phyloP scores from a whole-genome alignment of 1,284 basidiomycete genomes.

The Phenoliferia sp. region DNA sequence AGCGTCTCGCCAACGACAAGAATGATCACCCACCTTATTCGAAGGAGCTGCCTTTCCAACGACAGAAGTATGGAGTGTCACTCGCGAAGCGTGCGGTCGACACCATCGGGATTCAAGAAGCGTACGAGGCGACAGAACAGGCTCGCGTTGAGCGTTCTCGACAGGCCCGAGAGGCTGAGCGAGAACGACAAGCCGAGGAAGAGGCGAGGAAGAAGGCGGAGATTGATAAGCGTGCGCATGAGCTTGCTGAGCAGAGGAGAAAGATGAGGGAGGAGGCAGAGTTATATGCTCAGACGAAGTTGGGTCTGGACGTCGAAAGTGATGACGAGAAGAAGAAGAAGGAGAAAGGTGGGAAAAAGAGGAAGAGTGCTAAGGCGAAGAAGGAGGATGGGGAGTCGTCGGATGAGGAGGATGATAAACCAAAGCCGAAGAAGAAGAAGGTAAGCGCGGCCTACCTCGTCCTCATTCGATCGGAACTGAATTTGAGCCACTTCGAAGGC shows the following conservation, averaged over 20 bases:
- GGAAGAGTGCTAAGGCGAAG: conserved; percentile 49
- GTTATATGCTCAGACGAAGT: conserved; percentile 53
- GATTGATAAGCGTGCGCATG: conserved; percentile 58
- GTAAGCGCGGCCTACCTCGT: background rate
- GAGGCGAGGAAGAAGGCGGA: conserved; percentile 62
- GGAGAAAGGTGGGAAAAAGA: conserved; percentile 30
- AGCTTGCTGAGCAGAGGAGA: conserved; percentile 66
- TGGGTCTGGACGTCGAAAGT: conserved; percentile 60
- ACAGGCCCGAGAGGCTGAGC: conserved; percentile 58
- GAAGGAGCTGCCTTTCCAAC: conserved; percentile 77
- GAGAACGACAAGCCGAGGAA: conserved; percentile 48
- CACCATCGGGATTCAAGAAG: conserved; percentile 58
- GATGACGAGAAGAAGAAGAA: conserved; percentile 59
- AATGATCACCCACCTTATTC: conserved; percentile 71
- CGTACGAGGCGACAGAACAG: conserved; percentile 66
- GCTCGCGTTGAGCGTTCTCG: conserved; percentile 45
- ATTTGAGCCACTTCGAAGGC: background rate
- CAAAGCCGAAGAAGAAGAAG: conserved; percentile 49
- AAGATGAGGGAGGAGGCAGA: conserved; percentile 70
- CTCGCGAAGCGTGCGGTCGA: conserved; percentile 77
- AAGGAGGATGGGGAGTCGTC: conserved; percentile 46
- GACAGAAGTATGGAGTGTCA: conserved; percentile 77
- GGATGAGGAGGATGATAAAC: conserved; percentile 47
- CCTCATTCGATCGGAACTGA: background rate
- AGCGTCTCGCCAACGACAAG: conserved; percentile 67